Conservation (phyloP, 176 grass and related monocot species). For the Triticum timopheevii region DNA sequence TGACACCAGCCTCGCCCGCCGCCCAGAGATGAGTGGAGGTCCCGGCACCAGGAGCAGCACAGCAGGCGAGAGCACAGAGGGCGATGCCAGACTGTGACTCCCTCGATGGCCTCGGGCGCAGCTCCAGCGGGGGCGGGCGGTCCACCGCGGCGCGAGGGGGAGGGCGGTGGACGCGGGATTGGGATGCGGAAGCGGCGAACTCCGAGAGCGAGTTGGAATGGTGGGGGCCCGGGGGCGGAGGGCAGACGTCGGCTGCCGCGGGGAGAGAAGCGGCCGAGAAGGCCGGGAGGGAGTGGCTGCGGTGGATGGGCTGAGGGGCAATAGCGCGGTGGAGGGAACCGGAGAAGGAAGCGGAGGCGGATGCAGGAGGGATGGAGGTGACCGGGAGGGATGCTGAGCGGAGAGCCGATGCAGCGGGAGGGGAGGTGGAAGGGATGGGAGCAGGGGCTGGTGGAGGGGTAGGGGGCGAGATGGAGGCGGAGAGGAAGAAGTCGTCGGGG, state of each 20-base stretch:
- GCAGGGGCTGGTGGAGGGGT: not conserved
- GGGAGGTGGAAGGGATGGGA: conserved; percentile 35
- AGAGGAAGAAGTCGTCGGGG: conserved; percentile 53
- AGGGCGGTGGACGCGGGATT: conserved; percentile 27
- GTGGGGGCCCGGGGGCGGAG: conserved; percentile 50
- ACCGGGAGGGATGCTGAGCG: conserved; percentile 44
- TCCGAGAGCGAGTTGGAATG: conserved; percentile 58
- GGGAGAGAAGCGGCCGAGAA: conserved; percentile 14
- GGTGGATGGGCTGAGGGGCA: conserved; percentile 15
- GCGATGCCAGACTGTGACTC: conserved; percentile 52
- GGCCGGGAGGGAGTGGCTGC: conserved; percentile 34
- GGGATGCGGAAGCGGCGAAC: conserved; percentile 35
- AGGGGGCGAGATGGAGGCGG: conserved; percentile 34
- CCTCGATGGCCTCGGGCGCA: conserved; percentile 64
- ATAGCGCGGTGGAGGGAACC: not conserved
- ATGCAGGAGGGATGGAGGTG: not conserved
- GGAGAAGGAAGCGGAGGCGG: conserved; percentile 10
- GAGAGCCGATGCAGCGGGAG: not conserved
- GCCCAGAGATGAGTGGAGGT: conserved; percentile 46
- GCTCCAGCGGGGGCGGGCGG: conserved; percentile 61
- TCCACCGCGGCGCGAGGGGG: conserved; percentile 28
- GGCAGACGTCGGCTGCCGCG: conserved; percentile 33
- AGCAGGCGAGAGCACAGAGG: conserved; percentile 58
- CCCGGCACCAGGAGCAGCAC: conserved; percentile 5
- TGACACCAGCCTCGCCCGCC: conserved; percentile 54